Percentiles rank a stretch among this genome's conserved stretches.
These are phyloP conservation scores for Psilocybe sp. DNA, from an alignment of 768 basidiomycete genomes.

Conservation along the genomic window DNA sequence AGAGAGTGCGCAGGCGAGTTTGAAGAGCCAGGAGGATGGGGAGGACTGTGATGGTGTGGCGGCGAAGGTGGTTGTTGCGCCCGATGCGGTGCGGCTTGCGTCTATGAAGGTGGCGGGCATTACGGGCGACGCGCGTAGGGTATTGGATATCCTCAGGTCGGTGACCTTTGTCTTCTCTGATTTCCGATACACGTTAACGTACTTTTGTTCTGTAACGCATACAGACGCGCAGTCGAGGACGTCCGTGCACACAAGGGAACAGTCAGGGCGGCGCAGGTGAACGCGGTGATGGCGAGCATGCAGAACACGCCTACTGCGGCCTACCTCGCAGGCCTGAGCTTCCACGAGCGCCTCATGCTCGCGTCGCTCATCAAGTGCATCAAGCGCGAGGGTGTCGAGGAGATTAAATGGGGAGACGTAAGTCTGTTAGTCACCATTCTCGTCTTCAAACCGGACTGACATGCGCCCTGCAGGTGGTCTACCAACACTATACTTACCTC, in stretches of 20 bases:
- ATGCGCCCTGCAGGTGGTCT: slow-evolving; percentile 48
- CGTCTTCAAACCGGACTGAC: neutral
- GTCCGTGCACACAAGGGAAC: slow-evolving; percentile 48
- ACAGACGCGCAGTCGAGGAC: slow-evolving; percentile 81
- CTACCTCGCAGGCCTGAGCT: slow-evolving; percentile 76
- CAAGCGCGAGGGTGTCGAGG: slow-evolving; percentile 80
- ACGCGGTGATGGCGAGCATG: slow-evolving; percentile 78
- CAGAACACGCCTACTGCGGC: slow-evolving; percentile 89
- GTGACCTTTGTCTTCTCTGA: slow-evolving; percentile 19
- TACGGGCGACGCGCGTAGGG: slow-evolving; percentile 91
- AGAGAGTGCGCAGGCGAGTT: slow-evolving; percentile 48
- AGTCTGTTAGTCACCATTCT: neutral
- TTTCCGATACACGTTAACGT: no score
- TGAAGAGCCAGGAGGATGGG: slow-evolving; percentile 45
- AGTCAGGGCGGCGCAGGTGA: slow-evolving; percentile 70
- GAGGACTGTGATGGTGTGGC: slow-evolving; percentile 27
- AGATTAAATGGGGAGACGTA: slow-evolving; percentile 85
- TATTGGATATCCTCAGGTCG: slow-evolving; percentile 89
- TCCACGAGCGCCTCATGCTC: slow-evolving; percentile 88
- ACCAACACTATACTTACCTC: slow-evolving; percentile 74
- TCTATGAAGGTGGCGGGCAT: slow-evolving; percentile 70
- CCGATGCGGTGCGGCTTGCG: slow-evolving; percentile 81
- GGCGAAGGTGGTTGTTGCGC: slow-evolving; percentile 46
- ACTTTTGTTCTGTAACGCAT: neutral
- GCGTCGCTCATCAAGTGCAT: slow-evolving; percentile 80